These are phyloP conservation scores for Entoloma clypeatum DNA, from an alignment of 1,284 basidiomycete genomes.

Conservation along the genomic window DNA sequence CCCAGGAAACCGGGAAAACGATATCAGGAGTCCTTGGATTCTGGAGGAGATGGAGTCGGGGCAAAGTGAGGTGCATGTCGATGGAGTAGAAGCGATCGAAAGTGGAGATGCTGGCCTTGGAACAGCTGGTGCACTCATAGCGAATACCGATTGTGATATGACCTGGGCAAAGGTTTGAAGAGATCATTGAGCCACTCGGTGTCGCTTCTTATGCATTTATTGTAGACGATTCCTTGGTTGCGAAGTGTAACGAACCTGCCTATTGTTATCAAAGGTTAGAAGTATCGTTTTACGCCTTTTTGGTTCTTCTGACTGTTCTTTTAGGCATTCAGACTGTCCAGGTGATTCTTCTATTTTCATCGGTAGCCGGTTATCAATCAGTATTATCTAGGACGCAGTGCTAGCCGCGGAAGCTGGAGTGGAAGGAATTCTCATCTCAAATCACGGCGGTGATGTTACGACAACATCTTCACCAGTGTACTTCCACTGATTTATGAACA, in stretches of 20 bases:
- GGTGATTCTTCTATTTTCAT: constrained; percentile 33
- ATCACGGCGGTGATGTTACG: constrained; percentile 78
- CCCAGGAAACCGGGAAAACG: constrained; percentile 82
- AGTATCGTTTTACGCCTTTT: neutral
- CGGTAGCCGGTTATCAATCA: neutral
- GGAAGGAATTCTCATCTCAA: constrained; percentile 86
- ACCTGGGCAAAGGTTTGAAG: constrained; percentile 59
- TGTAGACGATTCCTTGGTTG: constrained; percentile 75
- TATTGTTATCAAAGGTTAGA: constrained; percentile 75
- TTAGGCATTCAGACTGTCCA: constrained; percentile 74
- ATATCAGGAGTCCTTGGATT: constrained; percentile 62
- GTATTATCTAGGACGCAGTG: constrained; percentile 64
- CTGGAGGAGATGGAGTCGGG: constrained; percentile 57
- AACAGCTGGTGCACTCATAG: constrained; percentile 61
- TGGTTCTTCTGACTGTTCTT: constrained; percentile 6
- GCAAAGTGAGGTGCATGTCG: constrained; percentile 31
- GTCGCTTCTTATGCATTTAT: neutral
- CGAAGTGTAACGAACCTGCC: constrained; percentile 73
- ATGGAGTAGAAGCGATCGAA: constrained; percentile 33
- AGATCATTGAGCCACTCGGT: neutral
- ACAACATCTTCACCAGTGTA: constrained; percentile 14
- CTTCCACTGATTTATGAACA: constrained; percentile 24
- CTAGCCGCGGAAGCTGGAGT: constrained; percentile 85
- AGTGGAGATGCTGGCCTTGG: constrained; percentile 44
- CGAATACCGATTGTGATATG: constrained; percentile 66